phyloP scores from a whole-genome alignment of 768 basidiomycete species.

The Russula lepida region DNA sequence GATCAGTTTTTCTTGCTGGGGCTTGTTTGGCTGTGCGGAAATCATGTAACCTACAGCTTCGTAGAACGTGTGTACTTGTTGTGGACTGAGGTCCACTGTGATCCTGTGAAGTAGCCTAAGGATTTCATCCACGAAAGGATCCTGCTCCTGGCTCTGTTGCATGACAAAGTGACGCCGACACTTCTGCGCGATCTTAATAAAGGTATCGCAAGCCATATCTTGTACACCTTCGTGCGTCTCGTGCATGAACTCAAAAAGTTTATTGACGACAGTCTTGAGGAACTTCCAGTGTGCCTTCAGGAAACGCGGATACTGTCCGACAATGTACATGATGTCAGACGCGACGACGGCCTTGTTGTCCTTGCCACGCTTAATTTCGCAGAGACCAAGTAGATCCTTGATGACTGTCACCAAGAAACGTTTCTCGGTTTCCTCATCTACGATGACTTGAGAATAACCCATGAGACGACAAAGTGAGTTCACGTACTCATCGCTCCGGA shows the following conservation, averaged over 20 bases:
- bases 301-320: conserved; percentile 98
- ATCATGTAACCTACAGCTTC: conserved; percentile 99
- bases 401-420: conserved; percentile 98
- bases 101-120: conserved; percentile 85
- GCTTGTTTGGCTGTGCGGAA: conserved; percentile 95
- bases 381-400: conserved; percentile 94
- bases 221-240: conserved; percentile 99
- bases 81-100: conserved; percentile 88
- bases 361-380: conserved; percentile 97
- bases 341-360: conserved; percentile 99
- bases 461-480: neutral
- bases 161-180: conserved; percentile 97
- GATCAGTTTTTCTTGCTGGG: conserved; percentile 92
- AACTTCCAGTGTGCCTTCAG: conserved; percentile 99
- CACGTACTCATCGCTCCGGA: conserved; percentile 96
- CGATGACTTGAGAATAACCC: neutral
- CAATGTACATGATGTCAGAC: conserved; percentile 96
- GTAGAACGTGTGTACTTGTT: conserved; percentile 98
- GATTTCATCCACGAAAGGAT: conserved; percentile 98
- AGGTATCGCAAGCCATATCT: conserved; percentile 99
- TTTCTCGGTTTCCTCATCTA: conserved; percentile 98
- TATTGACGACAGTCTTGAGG: conserved; percentile 99
- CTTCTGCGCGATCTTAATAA: conserved; percentile 99
- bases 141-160: conserved; percentile 94
- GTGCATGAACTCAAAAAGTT: conserved; percentile 99